Base-by-base conservation (phyloP, 768 basidiomycete species). In the Agaricus sinodeliciosus region DNA sequence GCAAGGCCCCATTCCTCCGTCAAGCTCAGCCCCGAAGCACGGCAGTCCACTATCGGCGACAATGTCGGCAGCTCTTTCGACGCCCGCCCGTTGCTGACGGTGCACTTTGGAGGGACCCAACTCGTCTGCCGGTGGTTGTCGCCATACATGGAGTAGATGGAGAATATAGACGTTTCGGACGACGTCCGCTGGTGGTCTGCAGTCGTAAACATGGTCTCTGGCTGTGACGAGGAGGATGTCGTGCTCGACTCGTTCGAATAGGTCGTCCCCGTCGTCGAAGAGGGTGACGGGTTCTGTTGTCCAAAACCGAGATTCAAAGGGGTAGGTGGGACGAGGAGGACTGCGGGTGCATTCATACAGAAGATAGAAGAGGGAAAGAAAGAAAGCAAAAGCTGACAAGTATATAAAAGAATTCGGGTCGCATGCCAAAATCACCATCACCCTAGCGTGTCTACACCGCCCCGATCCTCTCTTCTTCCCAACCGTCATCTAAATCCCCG, bases 131-230 rank as follows among this genome's bases (percentile, higher is more conserved):
- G 56, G 51, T 55, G 55, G 53, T 82, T 79, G 64, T 84, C 83
- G 49, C 81, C 81, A 65, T 92, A 92, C 89, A 90, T 90, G 45
- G 86, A 89, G 65, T 90, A 92, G 52, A 92, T 91, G 49, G 86
- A 83, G 63, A 85, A 81, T 63, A 91, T 87, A 11, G 87, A 81
- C 45, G 85, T 81, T 60, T 88, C 87, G 11, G 85, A 81, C 0
- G 85, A 83, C 69, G 70, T 47, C 72, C 71, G 54, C 51, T 9
- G 48, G 48, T 26, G 51, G 43, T 42, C 55, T 56, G 51, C 31
- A 37, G 49, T 28, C 48, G 48, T 51, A 64, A 67, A 43, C 60
- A 60, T 49, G 61, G 66, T 63, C 67, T 68, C 57, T 64, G 72
- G 56, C 25, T 64, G 59, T 44, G 57, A 57, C 43, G 73, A 69